phyloP scores from a whole-genome alignment of 1,284 basidiomycete species.

The Cystobasidium slooffiae region DNA sequence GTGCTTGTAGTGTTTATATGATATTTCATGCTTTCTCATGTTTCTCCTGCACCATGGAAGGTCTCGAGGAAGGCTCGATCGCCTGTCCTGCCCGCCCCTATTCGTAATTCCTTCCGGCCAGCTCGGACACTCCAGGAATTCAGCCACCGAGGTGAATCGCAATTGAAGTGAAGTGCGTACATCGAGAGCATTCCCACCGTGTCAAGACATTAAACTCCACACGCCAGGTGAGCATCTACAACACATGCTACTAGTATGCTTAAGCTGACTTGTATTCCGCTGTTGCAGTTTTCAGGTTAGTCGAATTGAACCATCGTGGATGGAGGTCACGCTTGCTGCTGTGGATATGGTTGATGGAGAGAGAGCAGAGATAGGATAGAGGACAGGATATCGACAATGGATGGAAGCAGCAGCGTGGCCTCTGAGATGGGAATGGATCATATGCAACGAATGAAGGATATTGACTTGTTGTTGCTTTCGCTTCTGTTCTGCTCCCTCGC shows the following conservation, averaged over 20 bases:
- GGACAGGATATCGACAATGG: neutral
- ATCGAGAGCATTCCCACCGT: neutral
- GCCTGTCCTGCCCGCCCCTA: neutral
- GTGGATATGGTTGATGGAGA: neutral
- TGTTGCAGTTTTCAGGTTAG: conserved; percentile 20
- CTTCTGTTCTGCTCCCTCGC: neutral
- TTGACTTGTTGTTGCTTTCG: conserved; percentile 10
- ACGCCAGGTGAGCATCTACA: conserved; percentile 6
- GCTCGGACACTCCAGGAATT: neutral
- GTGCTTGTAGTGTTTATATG: too few relatives aligned
- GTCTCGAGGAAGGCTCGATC: conserved; percentile 20
- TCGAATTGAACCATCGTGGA: neutral
- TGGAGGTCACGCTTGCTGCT: neutral
- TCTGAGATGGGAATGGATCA: neutral
- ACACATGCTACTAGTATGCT: neutral
- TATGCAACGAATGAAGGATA: neutral
- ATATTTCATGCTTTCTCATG: too few relatives aligned
- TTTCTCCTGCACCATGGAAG: too few relatives aligned
- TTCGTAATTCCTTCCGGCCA: neutral
- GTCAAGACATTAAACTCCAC: conserved; percentile 12
- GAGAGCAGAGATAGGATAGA: neutral
- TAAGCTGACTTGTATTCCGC: neutral
- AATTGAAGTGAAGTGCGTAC: neutral
- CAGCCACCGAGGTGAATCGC: neutral
- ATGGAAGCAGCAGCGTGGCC: neutral